A percentile compares a stretch with the other conserved stretches of the same genome.
Conservation (phyloP, 2,329 filamentous ascomycete species). For the Hypoxylon sp. region DNA sequence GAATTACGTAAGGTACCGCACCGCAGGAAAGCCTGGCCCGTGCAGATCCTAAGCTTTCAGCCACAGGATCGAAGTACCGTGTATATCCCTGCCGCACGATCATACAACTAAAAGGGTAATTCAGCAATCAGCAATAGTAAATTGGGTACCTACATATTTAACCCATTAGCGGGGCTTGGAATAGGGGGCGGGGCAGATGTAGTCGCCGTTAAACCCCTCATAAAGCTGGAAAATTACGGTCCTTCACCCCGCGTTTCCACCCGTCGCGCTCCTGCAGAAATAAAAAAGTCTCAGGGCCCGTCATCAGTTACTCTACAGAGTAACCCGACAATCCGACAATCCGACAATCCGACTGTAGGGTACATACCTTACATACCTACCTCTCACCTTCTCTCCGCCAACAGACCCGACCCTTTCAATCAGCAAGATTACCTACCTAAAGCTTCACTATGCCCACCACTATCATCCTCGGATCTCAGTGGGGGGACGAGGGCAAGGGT, state of each 20-base stretch:
- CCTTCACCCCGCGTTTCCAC: background rate
- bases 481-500: constrained; percentile 22
- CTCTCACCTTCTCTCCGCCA: background rate
- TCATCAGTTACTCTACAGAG: background rate
- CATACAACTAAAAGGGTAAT: too few species aligned
- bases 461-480: constrained; percentile 10
- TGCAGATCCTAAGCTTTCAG: background rate
- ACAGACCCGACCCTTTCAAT: background rate
- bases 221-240: background rate
- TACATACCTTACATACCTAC: too few species aligned
- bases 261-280: background rate
- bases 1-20: background rate
- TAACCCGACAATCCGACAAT: background rate
- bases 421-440: background rate
- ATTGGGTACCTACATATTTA: background rate
- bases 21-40: background rate
- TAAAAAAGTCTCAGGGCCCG: background rate
- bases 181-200: background rate
- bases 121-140: background rate
- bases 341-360: too few species aligned
- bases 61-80: background rate
- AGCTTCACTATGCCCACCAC: background rate
- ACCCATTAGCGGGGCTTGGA: background rate
- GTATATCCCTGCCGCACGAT: too few species aligned
- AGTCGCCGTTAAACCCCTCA: background rate